Base-by-base conservation (phyloP, 345 rosid genomes). In the Psidium guajava region DNA sequence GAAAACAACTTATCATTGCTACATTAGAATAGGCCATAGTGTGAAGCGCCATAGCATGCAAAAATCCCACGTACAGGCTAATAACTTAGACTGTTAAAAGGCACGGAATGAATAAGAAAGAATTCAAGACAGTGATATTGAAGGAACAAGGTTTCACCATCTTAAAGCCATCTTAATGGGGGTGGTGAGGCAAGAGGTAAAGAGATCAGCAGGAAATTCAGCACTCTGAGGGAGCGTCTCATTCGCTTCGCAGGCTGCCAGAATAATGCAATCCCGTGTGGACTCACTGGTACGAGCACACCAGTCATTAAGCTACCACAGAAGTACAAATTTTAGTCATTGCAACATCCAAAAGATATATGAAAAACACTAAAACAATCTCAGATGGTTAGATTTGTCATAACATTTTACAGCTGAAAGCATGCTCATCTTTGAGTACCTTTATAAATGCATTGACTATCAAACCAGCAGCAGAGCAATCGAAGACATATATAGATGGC, bases 381-480 rank as follows among this genome's bases (percentile, higher is more conserved):
- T 55, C 24, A 42, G 75, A 69, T 36, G 47, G 47, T 69, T 69
- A 69, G 47, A 69, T 69, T 69, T 69, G 47, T 36, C 36, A 69
- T 36, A 69, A 32, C 80, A 69, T 18, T 18, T 36, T 36, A 69
- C 22, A 54, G 28, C 61, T 10, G 73, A 54, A 85, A 69, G 80
- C 25, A 69, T 8, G 47, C 13, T 24, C 80, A 18, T 32, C 80
- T 69, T 69, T 36, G 47, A 69, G 74, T 93, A 98, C 99, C 97
- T 94, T 96, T 64, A 91, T 88, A 87, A 96, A 98, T 85, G 99
- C 91, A 92, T 98, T 94, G 74, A 98, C 95, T 90, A 98, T 94
- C 94, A 93, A 89, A 87, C 99, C 98, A 89, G 99, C 99, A 85
- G 99, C 99, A 90, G 99, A 98, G 91, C 99, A 98, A 90, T 98